A percentile compares a stretch with the other conserved stretches of the same genome.
Evolutionary conservation across 140 eudicot species (phyloP).

Genomic region (Oenanthe javanica): DNA sequence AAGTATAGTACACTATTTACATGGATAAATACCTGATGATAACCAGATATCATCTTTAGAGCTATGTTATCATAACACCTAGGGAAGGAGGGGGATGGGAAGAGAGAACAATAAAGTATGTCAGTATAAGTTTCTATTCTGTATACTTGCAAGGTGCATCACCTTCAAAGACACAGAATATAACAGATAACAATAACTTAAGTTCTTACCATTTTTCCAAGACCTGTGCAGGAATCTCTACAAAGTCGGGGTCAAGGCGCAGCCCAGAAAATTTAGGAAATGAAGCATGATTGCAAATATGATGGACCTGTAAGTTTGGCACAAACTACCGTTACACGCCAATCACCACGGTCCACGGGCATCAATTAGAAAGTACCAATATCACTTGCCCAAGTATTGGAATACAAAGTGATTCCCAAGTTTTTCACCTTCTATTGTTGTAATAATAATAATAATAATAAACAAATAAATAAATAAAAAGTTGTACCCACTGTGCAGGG

Average conservation of each 20-base stretch:
- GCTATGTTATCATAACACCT: slow-evolving; percentile 79
- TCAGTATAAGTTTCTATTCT: background rate
- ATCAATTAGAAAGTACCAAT: background rate
- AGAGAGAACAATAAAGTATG: background rate
- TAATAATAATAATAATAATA: background rate
- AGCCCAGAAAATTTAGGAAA: slow-evolving; percentile 80
- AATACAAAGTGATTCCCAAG: background rate
- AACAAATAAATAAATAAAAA: background rate
- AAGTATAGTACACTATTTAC: background rate
- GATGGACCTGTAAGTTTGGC: slow-evolving; percentile 55
- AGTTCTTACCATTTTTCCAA: slow-evolving; percentile 73
- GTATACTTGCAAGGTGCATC: background rate
- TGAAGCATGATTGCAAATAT: slow-evolving; percentile 76
- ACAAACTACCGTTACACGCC: slow-evolving; percentile 10
- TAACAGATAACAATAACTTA: background rate
- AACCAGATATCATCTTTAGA: slow-evolving; percentile 78
- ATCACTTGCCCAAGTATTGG: background rate
- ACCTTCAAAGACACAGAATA: background rate
- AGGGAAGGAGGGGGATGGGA: background rate
- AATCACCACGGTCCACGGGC: background rate
- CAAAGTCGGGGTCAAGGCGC: slow-evolving; percentile 87
- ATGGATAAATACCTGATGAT: slow-evolving; percentile 56
- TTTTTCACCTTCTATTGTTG: background rate
- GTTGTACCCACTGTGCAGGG: background rate
- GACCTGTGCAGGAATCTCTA: slow-evolving; percentile 81